These are phyloP conservation scores for Penicillium longicatenatum DNA, from an alignment of 495 filamentous ascomycete species.

Conservation along the genomic window DNA sequence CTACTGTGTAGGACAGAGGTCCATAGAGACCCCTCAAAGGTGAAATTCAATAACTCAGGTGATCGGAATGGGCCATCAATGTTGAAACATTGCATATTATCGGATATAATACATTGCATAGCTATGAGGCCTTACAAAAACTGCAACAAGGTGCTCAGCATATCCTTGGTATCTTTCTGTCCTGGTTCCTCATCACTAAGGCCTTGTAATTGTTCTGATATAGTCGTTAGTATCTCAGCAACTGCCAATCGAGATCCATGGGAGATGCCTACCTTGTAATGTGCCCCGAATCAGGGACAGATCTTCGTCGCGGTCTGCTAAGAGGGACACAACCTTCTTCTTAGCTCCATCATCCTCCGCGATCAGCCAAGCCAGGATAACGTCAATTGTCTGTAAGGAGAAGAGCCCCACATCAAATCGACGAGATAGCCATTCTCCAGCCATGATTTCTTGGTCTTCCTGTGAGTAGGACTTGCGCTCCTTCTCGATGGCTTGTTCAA, in stretches of 20 bases:
- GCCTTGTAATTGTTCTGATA: conserved; percentile 62
- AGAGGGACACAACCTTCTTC: conserved; percentile 59
- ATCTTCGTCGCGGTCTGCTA: conserved; percentile 69
- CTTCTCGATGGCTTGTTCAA: conserved; percentile 66
- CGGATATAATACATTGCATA: conserved; percentile 3
- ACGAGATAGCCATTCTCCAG: conserved; percentile 81
- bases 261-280: conserved; percentile 58
- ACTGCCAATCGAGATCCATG: background rate
- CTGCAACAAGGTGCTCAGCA: conserved; percentile 67
- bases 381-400: conserved; percentile 75
- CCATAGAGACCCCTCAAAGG: too few relatives aligned
- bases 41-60: too few relatives aligned
- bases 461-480: conserved; percentile 49
- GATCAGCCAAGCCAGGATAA: conserved; percentile 87
- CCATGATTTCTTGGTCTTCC: conserved; percentile 65
- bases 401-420: conserved; percentile 86
- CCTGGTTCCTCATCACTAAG: conserved; percentile 57
- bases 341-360: conserved; percentile 86
- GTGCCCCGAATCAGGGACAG: conserved; percentile 64
- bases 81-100: background rate
- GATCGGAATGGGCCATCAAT: too few relatives aligned
- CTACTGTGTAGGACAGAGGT: too few relatives aligned
- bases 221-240: conserved; percentile 21
- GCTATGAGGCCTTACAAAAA: conserved; percentile 45
- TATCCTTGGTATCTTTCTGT: conserved; percentile 63